These are phyloP conservation scores for Ophiostoma quercus DNA, from an alignment of 2,329 filamentous ascomycete genomes.

Conservation along the genomic window DNA sequence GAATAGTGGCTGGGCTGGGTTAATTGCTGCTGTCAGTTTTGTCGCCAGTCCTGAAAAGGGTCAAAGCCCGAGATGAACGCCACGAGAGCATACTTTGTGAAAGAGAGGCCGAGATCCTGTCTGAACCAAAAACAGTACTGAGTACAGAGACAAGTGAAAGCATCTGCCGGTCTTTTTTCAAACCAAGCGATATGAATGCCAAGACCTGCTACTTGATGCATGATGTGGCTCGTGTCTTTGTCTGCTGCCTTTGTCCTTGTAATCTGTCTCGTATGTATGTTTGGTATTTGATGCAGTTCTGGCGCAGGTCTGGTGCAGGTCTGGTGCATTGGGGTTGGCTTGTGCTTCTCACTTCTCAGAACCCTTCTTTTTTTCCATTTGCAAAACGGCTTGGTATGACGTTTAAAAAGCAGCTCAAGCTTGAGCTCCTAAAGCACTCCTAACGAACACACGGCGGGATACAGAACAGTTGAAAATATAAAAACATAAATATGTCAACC, in stretches of 20 bases:
- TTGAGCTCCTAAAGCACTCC: not conserved
- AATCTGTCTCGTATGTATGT: not conserved
- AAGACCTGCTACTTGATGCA: constrained; percentile 2
- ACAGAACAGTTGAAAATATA: not conserved
- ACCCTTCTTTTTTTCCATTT: constrained; percentile 8
- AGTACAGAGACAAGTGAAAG: not conserved
- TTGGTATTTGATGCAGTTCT: not conserved
- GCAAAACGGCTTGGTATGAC: not conserved
- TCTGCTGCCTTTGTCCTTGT: not conserved
- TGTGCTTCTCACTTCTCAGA: not conserved
- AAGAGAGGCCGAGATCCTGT: not conserved
- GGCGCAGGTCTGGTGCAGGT: not conserved
- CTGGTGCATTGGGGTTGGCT: not conserved
- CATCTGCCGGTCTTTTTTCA: constrained; percentile 1
- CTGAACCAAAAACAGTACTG: no score
- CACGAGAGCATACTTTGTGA: not conserved
- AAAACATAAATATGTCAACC: not conserved
- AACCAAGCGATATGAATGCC: not conserved
- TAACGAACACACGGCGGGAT: not conserved
- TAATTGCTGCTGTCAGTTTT: not conserved
- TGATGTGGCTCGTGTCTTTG: constrained; percentile 6
- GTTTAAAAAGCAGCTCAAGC: constrained; percentile 1
- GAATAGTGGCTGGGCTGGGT: not conserved
- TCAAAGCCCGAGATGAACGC: constrained; percentile 4
- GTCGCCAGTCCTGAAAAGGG: constrained; percentile 8